These are phyloP conservation scores for Populus hybrid DNA, from an alignment of 441 rosid genomes.

Conservation along the genomic window DNA sequence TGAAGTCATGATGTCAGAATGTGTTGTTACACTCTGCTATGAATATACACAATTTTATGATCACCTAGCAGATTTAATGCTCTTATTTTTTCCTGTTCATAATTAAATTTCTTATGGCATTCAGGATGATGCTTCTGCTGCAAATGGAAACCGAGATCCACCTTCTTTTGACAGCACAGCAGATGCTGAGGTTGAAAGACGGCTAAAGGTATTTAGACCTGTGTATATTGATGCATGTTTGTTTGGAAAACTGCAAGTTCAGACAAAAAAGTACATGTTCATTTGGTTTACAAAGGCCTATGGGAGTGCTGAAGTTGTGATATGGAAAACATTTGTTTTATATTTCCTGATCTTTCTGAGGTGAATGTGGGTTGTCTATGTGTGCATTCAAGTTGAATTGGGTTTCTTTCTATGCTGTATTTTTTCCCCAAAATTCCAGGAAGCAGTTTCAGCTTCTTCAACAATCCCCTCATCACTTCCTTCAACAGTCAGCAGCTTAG, in stretches of 20 bases:
- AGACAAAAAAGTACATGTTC: not conserved
- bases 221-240: not conserved
- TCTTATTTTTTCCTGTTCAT: not conserved
- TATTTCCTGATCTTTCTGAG: not conserved
- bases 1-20: conserved; percentile 3
- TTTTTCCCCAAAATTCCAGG: conserved; percentile 38
- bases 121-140: conserved; percentile 71
- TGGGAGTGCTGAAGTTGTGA: not conserved
- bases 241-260: not conserved
- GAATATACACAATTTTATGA: not conserved
- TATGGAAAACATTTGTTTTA: conserved; percentile 1
- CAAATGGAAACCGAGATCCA: conserved; percentile 69
- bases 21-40: not conserved
- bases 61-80: no score
- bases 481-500: conserved; percentile 47
- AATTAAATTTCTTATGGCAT: conserved; percentile 22
- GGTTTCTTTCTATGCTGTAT: conserved; percentile 5
- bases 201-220: conserved; percentile 52
- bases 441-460: conserved; percentile 68
- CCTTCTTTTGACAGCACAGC: conserved; percentile 77
- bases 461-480: conserved; percentile 46
- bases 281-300: not conserved
- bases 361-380: not conserved
- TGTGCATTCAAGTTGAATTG: conserved; percentile 2
- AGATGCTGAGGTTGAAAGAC: conserved; percentile 83